A percentile compares a stretch with the other conserved stretches of the same genome.
These are phyloP conservation scores for Neckera pumila DNA, from an alignment of 225 moss, liverwort and hornwort species.

Conservation along the genomic window DNA sequence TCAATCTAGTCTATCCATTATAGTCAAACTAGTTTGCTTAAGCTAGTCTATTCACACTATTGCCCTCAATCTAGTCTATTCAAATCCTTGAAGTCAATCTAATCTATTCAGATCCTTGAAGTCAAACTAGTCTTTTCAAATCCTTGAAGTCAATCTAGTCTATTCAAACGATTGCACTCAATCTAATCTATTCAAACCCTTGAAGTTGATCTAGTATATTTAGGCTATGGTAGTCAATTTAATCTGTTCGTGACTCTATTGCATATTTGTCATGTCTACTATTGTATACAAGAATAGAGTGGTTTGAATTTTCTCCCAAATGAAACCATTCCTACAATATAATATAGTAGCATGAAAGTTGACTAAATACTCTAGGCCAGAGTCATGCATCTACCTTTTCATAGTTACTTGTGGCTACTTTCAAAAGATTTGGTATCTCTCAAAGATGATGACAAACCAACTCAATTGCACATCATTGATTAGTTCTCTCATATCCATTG, in stretches of 20 bases:
- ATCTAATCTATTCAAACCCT: neutral
- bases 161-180: neutral
- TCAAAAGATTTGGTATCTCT: neutral
- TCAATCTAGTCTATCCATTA: neutral
- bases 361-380: accelerated
- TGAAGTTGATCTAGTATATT: neutral
- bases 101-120: neutral
- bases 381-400: neutral
- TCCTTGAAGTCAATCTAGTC: too few relatives aligned
- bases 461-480: neutral
- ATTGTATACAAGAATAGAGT: accelerated
- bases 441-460: neutral
- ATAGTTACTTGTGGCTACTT: neutral
- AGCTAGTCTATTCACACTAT: neutral
- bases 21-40: neutral
- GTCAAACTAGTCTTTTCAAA: neutral
- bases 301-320: neutral
- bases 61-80: too few relatives aligned
- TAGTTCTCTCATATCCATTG: neutral
- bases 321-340: neutral
- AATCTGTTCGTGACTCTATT: too few relatives aligned
- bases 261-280: too few relatives aligned
- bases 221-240: neutral
- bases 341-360: too few relatives aligned
- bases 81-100: neutral